Conservation (phyloP, 805 yeast species). For the Sugiyamaella marilandica region DNA sequence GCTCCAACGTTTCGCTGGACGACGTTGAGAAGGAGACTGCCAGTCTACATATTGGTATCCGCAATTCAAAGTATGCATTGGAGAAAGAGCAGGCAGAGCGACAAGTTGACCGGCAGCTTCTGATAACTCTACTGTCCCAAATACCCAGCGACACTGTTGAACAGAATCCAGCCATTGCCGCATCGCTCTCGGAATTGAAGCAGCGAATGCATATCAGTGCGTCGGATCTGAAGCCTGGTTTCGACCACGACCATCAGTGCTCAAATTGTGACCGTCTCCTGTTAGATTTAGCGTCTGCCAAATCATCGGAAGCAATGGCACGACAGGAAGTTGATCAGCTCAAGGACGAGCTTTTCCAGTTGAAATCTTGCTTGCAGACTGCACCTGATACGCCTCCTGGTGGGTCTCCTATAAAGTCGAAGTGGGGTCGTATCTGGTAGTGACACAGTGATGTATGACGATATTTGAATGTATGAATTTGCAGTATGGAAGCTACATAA, state of each 20-base stretch:
- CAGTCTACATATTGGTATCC: background rate
- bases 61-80: conserved; percentile 6
- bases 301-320: conserved; percentile 29
- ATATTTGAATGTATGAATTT: background rate
- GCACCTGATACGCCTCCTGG: background rate
- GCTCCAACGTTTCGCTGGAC: background rate
- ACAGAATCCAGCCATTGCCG: background rate
- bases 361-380: background rate
- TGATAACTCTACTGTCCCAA: conserved; percentile 3
- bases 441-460: background rate
- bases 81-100: conserved; percentile 19
- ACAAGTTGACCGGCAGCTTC: conserved; percentile 9
- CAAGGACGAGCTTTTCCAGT: conserved; percentile 4
- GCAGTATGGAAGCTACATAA: background rate
- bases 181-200: background rate
- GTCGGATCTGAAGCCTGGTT: background rate
- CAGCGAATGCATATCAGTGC: conserved; percentile 1
- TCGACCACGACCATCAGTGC: conserved; percentile 13
- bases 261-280: conserved; percentile 26
- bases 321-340: conserved; percentile 26
- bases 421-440: background rate
- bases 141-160: conserved; percentile 1
- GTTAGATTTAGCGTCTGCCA: conserved; percentile 29
- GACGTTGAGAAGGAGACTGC: background rate
- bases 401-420: background rate